phyloP scores from a whole-genome alignment of 1,284 basidiomycete genomes.

The Ganoderma leucocontextum region DNA sequence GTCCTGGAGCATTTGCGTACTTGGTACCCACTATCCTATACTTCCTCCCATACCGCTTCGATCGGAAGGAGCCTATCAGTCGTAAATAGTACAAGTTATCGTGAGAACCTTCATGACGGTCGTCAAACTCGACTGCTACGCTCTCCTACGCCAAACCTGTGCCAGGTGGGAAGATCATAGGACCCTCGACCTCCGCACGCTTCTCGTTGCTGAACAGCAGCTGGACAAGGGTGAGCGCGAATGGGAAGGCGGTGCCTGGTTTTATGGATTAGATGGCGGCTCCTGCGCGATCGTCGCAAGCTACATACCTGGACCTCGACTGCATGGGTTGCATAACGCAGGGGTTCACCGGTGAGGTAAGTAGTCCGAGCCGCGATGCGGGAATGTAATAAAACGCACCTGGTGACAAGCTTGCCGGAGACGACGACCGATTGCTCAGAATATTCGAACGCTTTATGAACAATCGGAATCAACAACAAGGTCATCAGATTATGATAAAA shows the following conservation, averaged over 20 bases:
- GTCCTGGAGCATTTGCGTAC: too few relatives aligned
- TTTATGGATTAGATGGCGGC: neutral
- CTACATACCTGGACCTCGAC: conserved; percentile 78
- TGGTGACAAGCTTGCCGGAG: conserved; percentile 80
- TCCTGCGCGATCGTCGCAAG: too few relatives aligned
- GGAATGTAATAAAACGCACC: conserved; percentile 48
- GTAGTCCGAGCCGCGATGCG: neutral
- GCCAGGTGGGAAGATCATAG: conserved; percentile 82
- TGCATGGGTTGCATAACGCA: conserved; percentile 36
- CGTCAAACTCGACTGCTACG: too few relatives aligned
- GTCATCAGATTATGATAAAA: too few relatives aligned
- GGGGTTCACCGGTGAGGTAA: neutral
- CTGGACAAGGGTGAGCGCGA: conserved; percentile 38
- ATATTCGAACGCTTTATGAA: conserved; percentile 74
- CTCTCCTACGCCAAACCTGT: conserved; percentile 42
- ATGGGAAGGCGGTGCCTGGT: conserved; percentile 66
- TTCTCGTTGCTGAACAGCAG: conserved; percentile 65
- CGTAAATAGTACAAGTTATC: neutral
- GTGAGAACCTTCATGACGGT: neutral
- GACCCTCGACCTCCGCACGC: conserved; percentile 69
- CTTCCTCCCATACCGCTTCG: too few relatives aligned
- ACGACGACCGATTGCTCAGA: conserved; percentile 81
- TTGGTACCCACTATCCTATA: too few relatives aligned
- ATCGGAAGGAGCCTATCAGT: too few relatives aligned
- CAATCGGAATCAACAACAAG: neutral